phyloP scores from a whole-genome alignment of 2,329 filamentous ascomycete genomes.

The Leptographium procerum region DNA sequence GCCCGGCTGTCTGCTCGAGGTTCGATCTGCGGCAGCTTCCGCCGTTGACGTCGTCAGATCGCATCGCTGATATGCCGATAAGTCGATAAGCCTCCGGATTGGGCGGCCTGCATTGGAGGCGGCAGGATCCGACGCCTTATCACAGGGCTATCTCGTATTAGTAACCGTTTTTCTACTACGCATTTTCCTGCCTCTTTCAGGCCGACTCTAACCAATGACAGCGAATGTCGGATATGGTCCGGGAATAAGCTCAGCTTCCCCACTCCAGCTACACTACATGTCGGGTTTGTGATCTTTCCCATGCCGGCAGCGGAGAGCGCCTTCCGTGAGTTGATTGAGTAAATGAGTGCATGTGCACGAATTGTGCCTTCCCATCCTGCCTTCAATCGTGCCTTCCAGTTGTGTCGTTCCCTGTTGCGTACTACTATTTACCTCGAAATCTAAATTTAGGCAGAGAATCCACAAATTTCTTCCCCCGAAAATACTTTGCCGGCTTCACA shows the following conservation, averaged over 20 bases:
- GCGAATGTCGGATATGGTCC: not conserved
- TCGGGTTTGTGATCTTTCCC: not conserved
- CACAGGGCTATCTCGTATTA: not conserved
- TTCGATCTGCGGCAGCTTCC: not conserved
- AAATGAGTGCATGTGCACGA: too few relatives aligned
- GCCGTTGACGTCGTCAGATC: not conserved
- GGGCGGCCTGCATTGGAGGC: not conserved
- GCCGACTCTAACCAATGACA: too few relatives aligned
- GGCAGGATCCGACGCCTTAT: not conserved
- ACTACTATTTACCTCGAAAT: too few relatives aligned
- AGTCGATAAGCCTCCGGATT: not conserved
- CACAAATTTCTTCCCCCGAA: not conserved
- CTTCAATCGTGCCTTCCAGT: not conserved
- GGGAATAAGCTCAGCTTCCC: not conserved
- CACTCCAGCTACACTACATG: too few relatives aligned
- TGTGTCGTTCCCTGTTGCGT: not conserved
- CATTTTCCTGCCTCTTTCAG: too few relatives aligned
- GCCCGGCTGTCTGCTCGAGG: not conserved
- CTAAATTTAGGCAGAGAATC: too few relatives aligned
- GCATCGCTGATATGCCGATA: not conserved
- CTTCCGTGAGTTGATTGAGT: not conserved
- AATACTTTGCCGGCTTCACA: not conserved
- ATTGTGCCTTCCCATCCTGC: too few relatives aligned
- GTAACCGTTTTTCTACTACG: not conserved
- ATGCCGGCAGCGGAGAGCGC: not conserved